Conservation (phyloP, 2,329 filamentous ascomycete species). For the Ceratocystis lukuohia region DNA sequence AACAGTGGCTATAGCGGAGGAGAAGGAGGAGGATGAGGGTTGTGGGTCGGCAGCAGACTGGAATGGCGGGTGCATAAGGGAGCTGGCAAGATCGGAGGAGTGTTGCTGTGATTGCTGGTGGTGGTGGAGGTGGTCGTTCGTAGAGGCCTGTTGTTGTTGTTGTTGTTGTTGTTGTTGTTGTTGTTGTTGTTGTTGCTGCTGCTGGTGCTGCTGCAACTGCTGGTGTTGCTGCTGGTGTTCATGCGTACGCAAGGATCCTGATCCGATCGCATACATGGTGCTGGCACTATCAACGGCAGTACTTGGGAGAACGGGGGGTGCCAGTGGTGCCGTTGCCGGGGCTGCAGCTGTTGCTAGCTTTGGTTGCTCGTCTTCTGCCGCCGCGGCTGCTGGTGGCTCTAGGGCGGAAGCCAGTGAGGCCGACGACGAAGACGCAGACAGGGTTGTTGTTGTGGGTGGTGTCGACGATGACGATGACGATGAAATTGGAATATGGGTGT, state of each 20-base stretch:
- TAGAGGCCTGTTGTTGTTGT: background rate
- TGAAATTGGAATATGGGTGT: background rate
- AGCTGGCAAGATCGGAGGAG: background rate
- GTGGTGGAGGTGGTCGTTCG: conserved; percentile 3
- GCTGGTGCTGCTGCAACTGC: conserved; percentile 3
- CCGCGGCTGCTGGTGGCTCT: background rate
- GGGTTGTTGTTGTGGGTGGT: background rate
- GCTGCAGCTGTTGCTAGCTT: background rate
- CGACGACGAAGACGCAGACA: too few relatives aligned
- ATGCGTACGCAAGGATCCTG: background rate
- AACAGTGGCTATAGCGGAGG: conserved; percentile 9
- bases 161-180: too few relatives aligned
- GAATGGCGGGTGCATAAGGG: background rate
- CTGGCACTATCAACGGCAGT: background rate
- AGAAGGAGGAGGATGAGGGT: background rate
- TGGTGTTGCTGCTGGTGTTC: background rate
- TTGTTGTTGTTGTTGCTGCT: background rate
- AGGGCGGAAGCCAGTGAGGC: too few relatives aligned
- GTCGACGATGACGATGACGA: background rate
- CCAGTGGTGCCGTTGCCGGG: background rate
- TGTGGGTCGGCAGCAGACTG: background rate
- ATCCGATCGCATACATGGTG: background rate
- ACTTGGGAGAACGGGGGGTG: background rate
- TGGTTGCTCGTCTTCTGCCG: background rate
- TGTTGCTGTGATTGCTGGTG: conserved; percentile 14